phyloP scores from a whole-genome alignment of 805 yeast species.

The Yamadazyma laniorum region DNA sequence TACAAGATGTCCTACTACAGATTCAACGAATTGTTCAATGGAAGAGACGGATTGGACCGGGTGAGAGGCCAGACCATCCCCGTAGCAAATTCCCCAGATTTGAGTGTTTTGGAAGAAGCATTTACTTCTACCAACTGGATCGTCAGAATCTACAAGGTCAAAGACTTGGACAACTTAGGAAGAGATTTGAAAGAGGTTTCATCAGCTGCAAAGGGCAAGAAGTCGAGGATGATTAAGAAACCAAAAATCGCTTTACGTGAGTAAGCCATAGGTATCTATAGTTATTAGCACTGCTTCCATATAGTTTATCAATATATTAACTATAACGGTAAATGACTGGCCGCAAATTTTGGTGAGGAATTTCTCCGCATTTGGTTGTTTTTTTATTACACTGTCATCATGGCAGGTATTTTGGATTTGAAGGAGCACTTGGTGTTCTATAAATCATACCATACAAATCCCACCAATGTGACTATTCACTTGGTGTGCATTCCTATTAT shows the following conservation, averaged over 20 bases:
- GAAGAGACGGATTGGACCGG: slow-evolving; percentile 70
- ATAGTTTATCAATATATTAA: too few species aligned
- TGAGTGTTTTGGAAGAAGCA: slow-evolving; percentile 87
- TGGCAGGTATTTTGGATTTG: slow-evolving; percentile 36
- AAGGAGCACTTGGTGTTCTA: slow-evolving; percentile 40
- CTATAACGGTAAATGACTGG: neutral
- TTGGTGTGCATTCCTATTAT: slow-evolving; percentile 78
- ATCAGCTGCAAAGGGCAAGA: slow-evolving; percentile 22
- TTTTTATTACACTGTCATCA: slow-evolving; percentile 8
- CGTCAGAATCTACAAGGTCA: slow-evolving; percentile 89
- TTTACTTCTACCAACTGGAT: slow-evolving; percentile 96
- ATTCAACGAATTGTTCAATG: slow-evolving; percentile 68
- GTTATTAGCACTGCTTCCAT: too few species aligned
- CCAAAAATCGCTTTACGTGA: slow-evolving; percentile 55
- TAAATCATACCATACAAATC: slow-evolving; percentile 50
- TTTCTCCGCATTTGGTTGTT: slow-evolving; percentile 4
- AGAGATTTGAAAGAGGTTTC: slow-evolving; percentile 45
- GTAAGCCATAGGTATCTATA: slow-evolving; percentile 19
- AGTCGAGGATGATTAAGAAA: slow-evolving; percentile 45
- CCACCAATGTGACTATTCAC: slow-evolving; percentile 74
- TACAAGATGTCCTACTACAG: slow-evolving; percentile 93
- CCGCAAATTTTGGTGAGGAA: slow-evolving; percentile 1
- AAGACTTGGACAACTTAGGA: slow-evolving; percentile 83
- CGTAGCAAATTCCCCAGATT: slow-evolving; percentile 42
- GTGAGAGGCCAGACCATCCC: slow-evolving; percentile 83